A percentile compares a stretch with the other conserved stretches of the same genome.
Evolutionary conservation across 73 alveolate genomes (phyloP).

Genomic region (Tetrahymena thermophila): DNA sequence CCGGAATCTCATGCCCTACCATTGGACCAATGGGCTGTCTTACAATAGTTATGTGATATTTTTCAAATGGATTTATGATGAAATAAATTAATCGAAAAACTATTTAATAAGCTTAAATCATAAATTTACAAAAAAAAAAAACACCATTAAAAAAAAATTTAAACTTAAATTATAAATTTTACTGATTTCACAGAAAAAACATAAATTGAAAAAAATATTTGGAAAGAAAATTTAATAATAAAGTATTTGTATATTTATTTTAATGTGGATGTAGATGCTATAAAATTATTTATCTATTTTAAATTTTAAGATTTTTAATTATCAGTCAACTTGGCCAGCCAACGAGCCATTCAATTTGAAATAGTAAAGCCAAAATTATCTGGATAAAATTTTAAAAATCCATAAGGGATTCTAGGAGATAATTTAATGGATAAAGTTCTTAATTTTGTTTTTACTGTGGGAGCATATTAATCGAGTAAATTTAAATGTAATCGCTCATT

Average conservation of each 20-base stretch:
- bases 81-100: neutral
- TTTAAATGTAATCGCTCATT: neutral
- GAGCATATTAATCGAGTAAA: neutral
- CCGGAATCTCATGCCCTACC: constrained; percentile 45
- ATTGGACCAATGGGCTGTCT: constrained; percentile 35
- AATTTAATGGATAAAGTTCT: neutral
- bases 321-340: too few relatives aligned
- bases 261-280: neutral
- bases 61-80: constrained; percentile 1
- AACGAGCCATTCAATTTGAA: neutral
- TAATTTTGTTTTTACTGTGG: neutral
- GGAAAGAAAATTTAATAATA: too few relatives aligned
- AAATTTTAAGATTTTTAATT: neutral
- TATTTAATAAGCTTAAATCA: neutral
- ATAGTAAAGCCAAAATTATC: neutral
- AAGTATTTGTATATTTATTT: too few relatives aligned
- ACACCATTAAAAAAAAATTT: neutral
- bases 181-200: neutral
- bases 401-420: neutral
- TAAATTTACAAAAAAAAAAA: neutral
- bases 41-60: neutral
- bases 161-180: too few relatives aligned
- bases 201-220: too few relatives aligned
- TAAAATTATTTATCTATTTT: neutral
- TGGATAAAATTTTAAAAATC: neutral